Base-by-base conservation (phyloP, 192 early-diverging fungal genomes). In the Obelidium mucronatum region DNA sequence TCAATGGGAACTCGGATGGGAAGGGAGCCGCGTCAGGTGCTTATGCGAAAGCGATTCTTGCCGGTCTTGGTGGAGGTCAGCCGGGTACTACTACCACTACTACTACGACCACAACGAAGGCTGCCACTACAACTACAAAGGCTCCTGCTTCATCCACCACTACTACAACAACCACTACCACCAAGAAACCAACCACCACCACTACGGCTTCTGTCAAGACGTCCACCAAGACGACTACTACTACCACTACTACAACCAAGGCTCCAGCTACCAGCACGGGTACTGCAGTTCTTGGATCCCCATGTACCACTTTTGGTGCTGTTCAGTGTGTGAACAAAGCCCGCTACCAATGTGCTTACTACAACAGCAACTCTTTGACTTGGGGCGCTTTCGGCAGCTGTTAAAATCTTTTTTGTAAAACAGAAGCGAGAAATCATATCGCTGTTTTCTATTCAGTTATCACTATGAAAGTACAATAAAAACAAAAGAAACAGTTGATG, bases 11-110 rank as follows among this genome's bases (percentile, higher is more conserved):
- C 22, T 13, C 17, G 30, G 30, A 60, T 60, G 58, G 58, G 58
- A 60, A 30, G 17, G n/a, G 30, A 26, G 58, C n/a, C 15, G 58
- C 30, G 17, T 28, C 58, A 11, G 67, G 67, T 17, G 19, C 67
- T 8, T 68, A 68, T 35, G 67, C 44, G n/a, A 68, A 68, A 31
- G 35, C 67, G 11, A 52, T 68, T 68, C 42, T 68, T 19, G 48
- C 44, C 8, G 67, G 44, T 30, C 48, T 68, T 44, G 58, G 58
- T 8, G 8, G 11, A 8, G 58, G 6, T 8, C 11, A 15, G 22
- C 5, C 19, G 24, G 51, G 51, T 28, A 5, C 67, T 8, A 68
- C 67, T 19, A 19, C 67, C 1, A 28, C 58, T 30, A 26, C 58
- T 13, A 60, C 58, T 60, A 60, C 58, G n/a, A 60, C 58, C 11